Conservation (phyloP, 1,284 basidiomycete genomes). For the Trametes sp. region DNA sequence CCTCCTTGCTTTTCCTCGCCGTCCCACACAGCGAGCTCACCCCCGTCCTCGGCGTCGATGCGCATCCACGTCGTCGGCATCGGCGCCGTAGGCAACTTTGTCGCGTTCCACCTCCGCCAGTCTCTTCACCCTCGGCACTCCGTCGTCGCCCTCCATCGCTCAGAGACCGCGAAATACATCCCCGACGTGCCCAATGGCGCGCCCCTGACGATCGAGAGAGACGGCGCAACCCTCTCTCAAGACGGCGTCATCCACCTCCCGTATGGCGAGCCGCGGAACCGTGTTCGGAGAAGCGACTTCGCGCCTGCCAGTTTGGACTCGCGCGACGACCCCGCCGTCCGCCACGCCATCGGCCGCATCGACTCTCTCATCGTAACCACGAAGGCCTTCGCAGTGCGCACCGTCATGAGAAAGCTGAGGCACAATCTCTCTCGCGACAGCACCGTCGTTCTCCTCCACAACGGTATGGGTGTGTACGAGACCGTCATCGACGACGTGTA, state of each 20-base stretch:
- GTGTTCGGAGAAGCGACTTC: slow-evolving; percentile 21
- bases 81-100: slow-evolving; percentile 80
- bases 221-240: slow-evolving; percentile 51
- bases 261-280: slow-evolving; percentile 12
- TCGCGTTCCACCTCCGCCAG: slow-evolving; percentile 80
- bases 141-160: slow-evolving; percentile 71
- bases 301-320: slow-evolving; percentile 4
- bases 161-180: slow-evolving; percentile 43
- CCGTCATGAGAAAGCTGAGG: slow-evolving; percentile 66
- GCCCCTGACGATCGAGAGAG: slow-evolving; percentile 53
- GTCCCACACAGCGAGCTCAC: slow-evolving; percentile 11
- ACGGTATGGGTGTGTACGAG: slow-evolving; percentile 93
- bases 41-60: slow-evolving; percentile 50
- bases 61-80: slow-evolving; percentile 75
- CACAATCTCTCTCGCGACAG: slow-evolving; percentile 72
- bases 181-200: slow-evolving; percentile 8
- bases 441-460: slow-evolving; percentile 91
- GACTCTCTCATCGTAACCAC: slow-evolving; percentile 84
- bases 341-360: slow-evolving; percentile 47
- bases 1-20: slow-evolving; percentile 10
- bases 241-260: slow-evolving; percentile 47
- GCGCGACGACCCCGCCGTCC: slow-evolving; percentile 13
- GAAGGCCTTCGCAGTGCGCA: slow-evolving; percentile 75
- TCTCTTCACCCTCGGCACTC: slow-evolving; percentile 58
- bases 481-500: slow-evolving; percentile 75